These are phyloP conservation scores for Boletus mariae DNA, from an alignment of 1,284 basidiomycete species.

Conservation along the genomic window DNA sequence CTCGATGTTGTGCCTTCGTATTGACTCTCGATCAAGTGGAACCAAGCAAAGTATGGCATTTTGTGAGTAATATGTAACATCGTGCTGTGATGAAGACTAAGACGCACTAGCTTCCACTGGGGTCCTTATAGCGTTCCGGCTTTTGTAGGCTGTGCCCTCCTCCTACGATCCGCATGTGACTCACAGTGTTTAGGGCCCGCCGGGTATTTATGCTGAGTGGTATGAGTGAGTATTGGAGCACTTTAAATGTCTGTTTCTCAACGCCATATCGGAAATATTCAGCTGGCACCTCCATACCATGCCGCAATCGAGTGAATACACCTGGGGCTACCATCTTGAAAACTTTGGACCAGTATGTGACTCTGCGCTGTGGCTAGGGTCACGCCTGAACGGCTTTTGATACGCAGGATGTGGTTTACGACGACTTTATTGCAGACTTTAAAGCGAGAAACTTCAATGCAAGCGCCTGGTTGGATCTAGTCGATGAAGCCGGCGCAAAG, in stretches of 20 bases:
- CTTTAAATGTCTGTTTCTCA: background rate
- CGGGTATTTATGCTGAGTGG: constrained; percentile 52
- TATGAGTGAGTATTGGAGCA: constrained; percentile 39
- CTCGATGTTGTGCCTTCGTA: background rate
- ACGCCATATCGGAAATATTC: background rate
- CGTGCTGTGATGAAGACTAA: background rate
- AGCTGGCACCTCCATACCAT: constrained; percentile 43
- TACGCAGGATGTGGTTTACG: constrained; percentile 46
- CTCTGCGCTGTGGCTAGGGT: background rate
- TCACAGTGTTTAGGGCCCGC: constrained; percentile 31
- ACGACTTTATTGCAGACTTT: constrained; percentile 56
- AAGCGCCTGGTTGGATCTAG: constrained; percentile 51
- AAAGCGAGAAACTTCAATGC: constrained; percentile 51
- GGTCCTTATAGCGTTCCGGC: constrained; percentile 53
- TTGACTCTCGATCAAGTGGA: constrained; percentile 35
- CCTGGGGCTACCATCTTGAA: constrained; percentile 48
- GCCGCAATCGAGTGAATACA: constrained; percentile 35
- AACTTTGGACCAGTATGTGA: constrained; percentile 44
- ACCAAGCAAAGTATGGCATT: constrained; percentile 52
- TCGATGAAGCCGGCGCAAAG: constrained; percentile 54
- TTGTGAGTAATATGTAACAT: constrained; percentile 40
- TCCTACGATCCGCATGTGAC: background rate
- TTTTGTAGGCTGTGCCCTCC: constrained; percentile 32
- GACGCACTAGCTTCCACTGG: constrained; percentile 52
- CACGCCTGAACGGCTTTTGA: background rate